These are phyloP conservation scores for Ogataea nitratoaversa DNA, from an alignment of 805 yeast genomes.

Conservation along the genomic window DNA sequence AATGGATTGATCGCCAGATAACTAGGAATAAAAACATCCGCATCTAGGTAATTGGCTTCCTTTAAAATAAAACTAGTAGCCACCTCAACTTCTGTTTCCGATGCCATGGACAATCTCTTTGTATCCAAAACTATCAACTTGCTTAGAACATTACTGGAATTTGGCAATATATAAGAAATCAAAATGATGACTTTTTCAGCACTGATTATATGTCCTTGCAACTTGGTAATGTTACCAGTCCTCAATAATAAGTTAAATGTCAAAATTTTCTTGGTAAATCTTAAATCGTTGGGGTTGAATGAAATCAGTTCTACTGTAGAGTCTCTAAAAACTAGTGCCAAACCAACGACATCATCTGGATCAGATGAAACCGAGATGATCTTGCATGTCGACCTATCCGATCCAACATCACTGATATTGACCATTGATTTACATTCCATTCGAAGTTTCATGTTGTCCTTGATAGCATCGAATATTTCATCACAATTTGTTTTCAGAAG, in stretches of 20 bases:
- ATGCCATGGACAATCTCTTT: not conserved
- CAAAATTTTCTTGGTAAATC: constrained; percentile 2
- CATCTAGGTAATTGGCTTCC: constrained; percentile 4
- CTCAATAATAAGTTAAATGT: constrained; percentile 2
- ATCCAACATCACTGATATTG: constrained; percentile 15
- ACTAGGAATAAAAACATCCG: constrained; percentile 25
- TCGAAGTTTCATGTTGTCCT: constrained; percentile 17
- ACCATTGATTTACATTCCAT: constrained; percentile 9
- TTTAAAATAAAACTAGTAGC: constrained; percentile 7
- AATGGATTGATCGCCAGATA: constrained; percentile 30
- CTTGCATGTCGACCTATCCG: constrained; percentile 4
- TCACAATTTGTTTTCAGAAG: constrained; percentile 10
- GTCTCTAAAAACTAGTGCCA: constrained; percentile 9
- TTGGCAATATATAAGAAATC: constrained; percentile 4
- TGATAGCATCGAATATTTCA: constrained; percentile 14
- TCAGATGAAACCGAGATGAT: no score
- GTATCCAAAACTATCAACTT: constrained; percentile 4
- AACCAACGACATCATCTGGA: constrained; percentile 7
- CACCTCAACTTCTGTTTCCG: constrained; percentile 3
- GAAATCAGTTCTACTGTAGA: constrained; percentile 9
- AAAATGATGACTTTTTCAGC: constrained; percentile 5
- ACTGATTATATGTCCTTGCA: constrained; percentile 9
- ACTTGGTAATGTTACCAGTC: constrained; percentile 1
- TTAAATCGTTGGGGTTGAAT: constrained; percentile 7
- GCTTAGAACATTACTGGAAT: not conserved